These are phyloP conservation scores for Ceratocystis huliohia DNA, from an alignment of 2,329 filamentous ascomycete genomes.

Conservation along the genomic window DNA sequence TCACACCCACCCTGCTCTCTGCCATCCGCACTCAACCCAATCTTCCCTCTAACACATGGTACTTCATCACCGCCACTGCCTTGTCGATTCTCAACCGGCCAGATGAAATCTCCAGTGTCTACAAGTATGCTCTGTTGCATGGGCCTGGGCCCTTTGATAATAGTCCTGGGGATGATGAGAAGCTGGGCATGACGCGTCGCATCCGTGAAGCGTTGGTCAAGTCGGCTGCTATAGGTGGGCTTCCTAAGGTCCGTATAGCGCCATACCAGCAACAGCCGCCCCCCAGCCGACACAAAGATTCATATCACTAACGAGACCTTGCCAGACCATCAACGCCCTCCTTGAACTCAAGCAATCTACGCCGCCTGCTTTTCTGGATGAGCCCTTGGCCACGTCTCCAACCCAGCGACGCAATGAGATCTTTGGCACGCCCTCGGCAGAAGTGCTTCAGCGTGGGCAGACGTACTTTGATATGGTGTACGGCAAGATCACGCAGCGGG, in stretches of 20 bases:
- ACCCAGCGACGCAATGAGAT: conserved; percentile 32
- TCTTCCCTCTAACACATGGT: conserved; percentile 37
- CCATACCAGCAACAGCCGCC: background rate
- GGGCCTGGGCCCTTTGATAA: conserved; percentile 23
- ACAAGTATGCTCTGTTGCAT: conserved; percentile 32
- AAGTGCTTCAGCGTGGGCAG: conserved; percentile 34
- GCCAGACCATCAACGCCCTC: conserved; percentile 36
- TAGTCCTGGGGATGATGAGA: conserved; percentile 28
- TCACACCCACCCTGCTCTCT: conserved; percentile 32
- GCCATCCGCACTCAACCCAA: conserved; percentile 32
- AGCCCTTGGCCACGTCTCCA: conserved; percentile 28
- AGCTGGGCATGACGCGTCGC: conserved; percentile 34
- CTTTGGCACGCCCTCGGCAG: conserved; percentile 27
- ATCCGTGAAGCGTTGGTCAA: conserved; percentile 40
- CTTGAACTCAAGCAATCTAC: conserved; percentile 35
- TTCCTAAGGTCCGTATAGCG: conserved; percentile 36
- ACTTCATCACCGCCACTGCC: conserved; percentile 36
- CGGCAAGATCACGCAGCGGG: conserved; percentile 36
- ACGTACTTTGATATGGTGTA: conserved; percentile 38
- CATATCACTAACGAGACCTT: background rate
- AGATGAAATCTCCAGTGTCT: conserved; percentile 36
- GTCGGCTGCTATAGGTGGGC: conserved; percentile 34
- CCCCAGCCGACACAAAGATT: background rate
- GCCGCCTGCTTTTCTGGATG: conserved; percentile 32
- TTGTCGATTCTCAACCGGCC: conserved; percentile 38